phyloP scores from a whole-genome alignment of 306 rosid genomes.

The Lathyrus aphaca region DNA sequence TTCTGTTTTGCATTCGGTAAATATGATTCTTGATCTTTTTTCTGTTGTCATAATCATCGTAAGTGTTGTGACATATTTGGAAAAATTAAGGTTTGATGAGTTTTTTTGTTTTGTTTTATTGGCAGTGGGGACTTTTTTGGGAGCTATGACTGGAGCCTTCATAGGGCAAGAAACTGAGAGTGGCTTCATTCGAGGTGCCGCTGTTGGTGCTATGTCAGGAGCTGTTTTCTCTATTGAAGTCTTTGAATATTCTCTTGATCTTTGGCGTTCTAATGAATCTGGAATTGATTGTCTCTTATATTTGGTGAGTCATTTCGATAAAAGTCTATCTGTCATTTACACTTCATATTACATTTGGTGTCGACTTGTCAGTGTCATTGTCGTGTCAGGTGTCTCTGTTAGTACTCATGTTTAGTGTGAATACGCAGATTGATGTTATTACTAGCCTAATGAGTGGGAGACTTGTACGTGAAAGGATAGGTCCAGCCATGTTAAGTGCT shows the following conservation, averaged over 20 bases:
- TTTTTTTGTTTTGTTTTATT: conserved; percentile 35
- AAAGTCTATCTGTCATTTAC: too few species aligned
- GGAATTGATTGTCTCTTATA: conserved; percentile 71
- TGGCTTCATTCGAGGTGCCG: conserved; percentile 92
- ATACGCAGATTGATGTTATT: conserved; percentile 82
- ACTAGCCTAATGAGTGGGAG: conserved; percentile 88
- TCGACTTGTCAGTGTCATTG: too few species aligned
- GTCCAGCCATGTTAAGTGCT: conserved; percentile 94
- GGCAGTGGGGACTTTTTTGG: conserved; percentile 87
- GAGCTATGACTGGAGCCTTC: conserved; percentile 95
- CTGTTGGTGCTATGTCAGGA: conserved; percentile 91
- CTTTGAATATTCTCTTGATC: conserved; percentile 77
- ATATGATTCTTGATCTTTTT: background rate
- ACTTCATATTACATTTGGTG: background rate
- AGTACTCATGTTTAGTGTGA: background rate
- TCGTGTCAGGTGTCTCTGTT: background rate
- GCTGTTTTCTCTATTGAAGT: conserved; percentile 93
- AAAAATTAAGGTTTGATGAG: conserved; percentile 20
- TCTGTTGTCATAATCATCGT: background rate
- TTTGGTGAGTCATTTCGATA: conserved; percentile 52
- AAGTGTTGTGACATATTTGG: conserved; percentile 1
- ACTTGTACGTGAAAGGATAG: conserved; percentile 86
- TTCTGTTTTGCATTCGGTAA: conserved; percentile 90
- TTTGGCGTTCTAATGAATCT: conserved; percentile 82
- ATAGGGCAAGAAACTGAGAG: conserved; percentile 97